These are phyloP conservation scores for Cutaneotrichosporon cutaneum DNA, from an alignment of 1,284 basidiomycete species.

Conservation along the genomic window DNA sequence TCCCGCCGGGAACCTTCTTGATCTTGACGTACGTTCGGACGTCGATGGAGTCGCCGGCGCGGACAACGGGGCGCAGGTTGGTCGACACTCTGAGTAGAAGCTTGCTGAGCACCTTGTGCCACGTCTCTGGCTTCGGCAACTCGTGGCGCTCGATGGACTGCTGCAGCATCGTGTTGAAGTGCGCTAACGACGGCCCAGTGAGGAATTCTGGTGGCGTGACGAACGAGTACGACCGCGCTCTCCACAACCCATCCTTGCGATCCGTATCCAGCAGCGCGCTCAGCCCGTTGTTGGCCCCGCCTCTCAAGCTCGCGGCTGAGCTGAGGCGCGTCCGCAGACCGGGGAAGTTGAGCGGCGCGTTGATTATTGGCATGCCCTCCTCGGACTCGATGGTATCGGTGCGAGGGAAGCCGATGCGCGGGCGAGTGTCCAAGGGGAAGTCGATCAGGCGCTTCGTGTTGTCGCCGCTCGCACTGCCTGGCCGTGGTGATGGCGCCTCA, in stretches of 20 bases:
- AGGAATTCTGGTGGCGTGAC: constrained; percentile 58
- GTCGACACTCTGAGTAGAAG: constrained; percentile 56
- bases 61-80: constrained; percentile 52
- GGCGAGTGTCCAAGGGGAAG: constrained; percentile 15
- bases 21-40: constrained; percentile 95
- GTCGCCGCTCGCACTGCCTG: background rate
- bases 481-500: constrained; percentile 13
- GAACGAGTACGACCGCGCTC: constrained; percentile 47
- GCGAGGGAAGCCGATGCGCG: constrained; percentile 39
- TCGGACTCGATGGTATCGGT: constrained; percentile 43
- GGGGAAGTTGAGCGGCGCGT: constrained; percentile 24
- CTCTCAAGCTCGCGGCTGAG: constrained; percentile 39
- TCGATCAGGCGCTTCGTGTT: constrained; percentile 12
- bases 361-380: constrained; percentile 15
- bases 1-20: constrained; percentile 95
- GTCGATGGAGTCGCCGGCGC: constrained; percentile 77
- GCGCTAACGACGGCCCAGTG: constrained; percentile 77
- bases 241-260: constrained; percentile 47
- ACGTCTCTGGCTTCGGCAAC: constrained; percentile 74
- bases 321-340: constrained; percentile 40
- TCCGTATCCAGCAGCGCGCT: constrained; percentile 47
- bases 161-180: constrained; percentile 80
- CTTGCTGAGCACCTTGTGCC: constrained; percentile 78
- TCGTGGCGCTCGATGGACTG: constrained; percentile 66
- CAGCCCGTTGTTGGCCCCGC: constrained; percentile 39